Conservation (phyloP, 768 basidiomycete species). For the Coprinellus micaceus region DNA sequence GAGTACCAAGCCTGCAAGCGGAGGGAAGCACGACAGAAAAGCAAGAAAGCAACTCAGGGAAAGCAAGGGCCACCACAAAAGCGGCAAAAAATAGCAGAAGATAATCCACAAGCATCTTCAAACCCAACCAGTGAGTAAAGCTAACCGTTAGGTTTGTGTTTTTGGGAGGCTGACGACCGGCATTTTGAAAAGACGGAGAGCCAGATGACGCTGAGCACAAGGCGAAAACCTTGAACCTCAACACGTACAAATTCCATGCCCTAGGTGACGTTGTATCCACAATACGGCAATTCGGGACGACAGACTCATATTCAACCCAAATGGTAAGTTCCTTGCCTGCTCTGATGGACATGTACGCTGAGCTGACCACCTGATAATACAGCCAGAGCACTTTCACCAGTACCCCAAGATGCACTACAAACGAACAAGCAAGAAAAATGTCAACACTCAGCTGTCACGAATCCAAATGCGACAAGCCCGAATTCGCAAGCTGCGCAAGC, state of each 20-base stretch:
- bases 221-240: conserved; percentile 26
- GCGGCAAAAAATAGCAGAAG: neutral
- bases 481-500: neutral
- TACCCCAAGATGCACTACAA: neutral
- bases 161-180: too few relatives aligned
- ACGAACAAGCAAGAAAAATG: neutral
- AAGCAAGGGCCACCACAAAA: neutral
- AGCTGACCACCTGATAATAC: neutral
- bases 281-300: conserved; percentile 30
- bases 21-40: neutral
- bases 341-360: neutral
- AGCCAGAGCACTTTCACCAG: neutral
- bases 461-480: conserved; percentile 1
- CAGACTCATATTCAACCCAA: conserved; percentile 40
- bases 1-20: conserved; percentile 32
- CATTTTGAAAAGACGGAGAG: too few relatives aligned
- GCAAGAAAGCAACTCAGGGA: too few relatives aligned
- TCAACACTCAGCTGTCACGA: neutral
- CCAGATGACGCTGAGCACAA: conserved; percentile 10
- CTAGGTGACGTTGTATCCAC: conserved; percentile 31
- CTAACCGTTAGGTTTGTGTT: too few relatives aligned
- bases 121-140: too few relatives aligned
- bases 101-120: too few relatives aligned
- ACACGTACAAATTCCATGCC: conserved; percentile 36
- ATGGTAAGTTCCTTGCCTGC: conserved; percentile 21